A percentile compares a stretch with the other conserved stretches of the same genome.
phyloP scores from a whole-genome alignment of 148 eudicot species.

The Talinum fruticosum region DNA sequence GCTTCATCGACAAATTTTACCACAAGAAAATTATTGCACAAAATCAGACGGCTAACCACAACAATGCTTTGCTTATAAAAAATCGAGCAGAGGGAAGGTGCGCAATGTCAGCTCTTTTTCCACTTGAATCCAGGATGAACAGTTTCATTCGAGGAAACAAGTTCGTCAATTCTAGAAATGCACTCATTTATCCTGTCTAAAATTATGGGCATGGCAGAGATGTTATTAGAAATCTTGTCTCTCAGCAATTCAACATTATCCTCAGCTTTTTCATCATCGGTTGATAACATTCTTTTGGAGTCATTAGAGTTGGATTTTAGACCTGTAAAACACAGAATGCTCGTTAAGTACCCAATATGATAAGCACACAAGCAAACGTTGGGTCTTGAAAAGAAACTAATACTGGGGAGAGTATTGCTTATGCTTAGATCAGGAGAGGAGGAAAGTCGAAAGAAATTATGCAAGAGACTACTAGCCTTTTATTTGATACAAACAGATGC shows the following conservation, averaged over 20 bases:
- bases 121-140: constrained; percentile 61
- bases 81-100: constrained; percentile 6
- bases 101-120: constrained; percentile 40
- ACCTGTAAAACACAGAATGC: constrained; percentile 24
- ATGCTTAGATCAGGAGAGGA: too few relatives aligned
- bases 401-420: too few relatives aligned
- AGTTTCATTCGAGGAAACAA: constrained; percentile 36
- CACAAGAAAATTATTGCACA: constrained; percentile 17
- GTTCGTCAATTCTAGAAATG: constrained; percentile 53
- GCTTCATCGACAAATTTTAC: not conserved
- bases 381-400: not conserved
- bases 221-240: constrained; percentile 64
- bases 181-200: constrained; percentile 68
- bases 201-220: constrained; percentile 46
- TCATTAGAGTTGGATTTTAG: constrained; percentile 20
- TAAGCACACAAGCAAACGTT: too few relatives aligned
- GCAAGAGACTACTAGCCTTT: too few relatives aligned
- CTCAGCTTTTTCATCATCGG: constrained; percentile 29
- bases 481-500: too few relatives aligned
- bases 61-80: constrained; percentile 15
- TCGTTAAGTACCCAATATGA: too few relatives aligned
- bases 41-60: constrained; percentile 18
- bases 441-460: too few relatives aligned
- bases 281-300: constrained; percentile 22
- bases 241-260: constrained; percentile 47